Evolutionary conservation across 805 yeast species (phyloP), one percentile per base, ranked within the genome.

Genomic region (Candida suzukii): DNA sequence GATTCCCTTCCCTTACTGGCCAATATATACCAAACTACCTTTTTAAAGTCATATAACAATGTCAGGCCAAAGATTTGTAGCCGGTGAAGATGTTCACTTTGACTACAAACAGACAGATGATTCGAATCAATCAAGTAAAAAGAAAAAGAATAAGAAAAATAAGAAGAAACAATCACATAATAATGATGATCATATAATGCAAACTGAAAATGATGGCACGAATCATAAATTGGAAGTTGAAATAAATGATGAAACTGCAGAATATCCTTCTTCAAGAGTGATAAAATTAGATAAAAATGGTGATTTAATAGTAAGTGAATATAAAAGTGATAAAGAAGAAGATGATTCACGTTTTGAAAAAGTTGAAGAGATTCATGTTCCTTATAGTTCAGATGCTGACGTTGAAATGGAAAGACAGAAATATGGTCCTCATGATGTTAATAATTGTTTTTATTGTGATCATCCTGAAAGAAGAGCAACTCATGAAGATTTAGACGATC

Each of bases 241-340:
- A 37, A 50, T 78, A 21, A 72, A 71, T 52, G 68, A 78, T 50
- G 76, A 80, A 13, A 67, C 71, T 31, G 71, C 74, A 28, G 87
- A 80, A 14, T 83, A 83, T 53, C 93, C 93, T 2, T 70, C 74
- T 13, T 80, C 88, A 9, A 60, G 93, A 42, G 78, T 83, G 4
- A 78, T 83, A 36, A 81, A 76, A 49, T 79, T 80, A 49, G 83
- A 76, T 4, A 47, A 58, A 5, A 82, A 84, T 56, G 95, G 95
- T 8, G 86, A 83, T 49, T 83, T 85, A 5, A 74, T 84, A 38
- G 88, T 86, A 20, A 83, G 83, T 50, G 70, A 75, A 39, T 54
- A 77, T 39, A 52, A 51, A 13, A 26, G 29, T 20, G 50, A 48
- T 42, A 46, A 28, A 39, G 45, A 46, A 22, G 22, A 35, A 17